Evolutionary conservation across 805 yeast genomes (phyloP), one percentile per base, ranked within the genome.

Genomic region (Hanseniaspora lindneri): DNA sequence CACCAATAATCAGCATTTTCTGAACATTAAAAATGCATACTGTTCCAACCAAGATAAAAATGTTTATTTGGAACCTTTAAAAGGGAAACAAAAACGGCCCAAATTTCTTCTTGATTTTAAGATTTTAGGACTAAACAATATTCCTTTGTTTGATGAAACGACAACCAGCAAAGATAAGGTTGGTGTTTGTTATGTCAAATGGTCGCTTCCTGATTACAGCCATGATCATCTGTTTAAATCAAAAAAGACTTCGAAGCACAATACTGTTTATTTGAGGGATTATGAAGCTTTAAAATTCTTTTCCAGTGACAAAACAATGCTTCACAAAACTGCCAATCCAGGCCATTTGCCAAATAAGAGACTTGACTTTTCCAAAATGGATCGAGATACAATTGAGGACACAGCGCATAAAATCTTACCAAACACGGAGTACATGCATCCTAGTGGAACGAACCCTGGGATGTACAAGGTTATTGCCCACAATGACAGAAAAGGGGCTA

Each of bases 111-210:
- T 85, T 35, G 61, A 69, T 19, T 64, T 85, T 25, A 62, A 71
- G 16, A 71, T 87, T 41, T 73, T 75, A 49, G 94, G 84, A 54
- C 66, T 89, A 41, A 72, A 80, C n/a, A 88, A 88, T 57, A 74
- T 89, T 25, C 97, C 97, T 1, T 39, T 46, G 24, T 39, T 39
- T 20, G 28, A 39, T 9, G 21, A 32, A 5, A 30, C 20, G 4
- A 14, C 36, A 2, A 21, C 16, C 16, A 21, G 17, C 3, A 29
- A 46, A 13, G 87, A 83, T 54, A 70, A 80, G 1, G 67, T 77
- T 2, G 94, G 94, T 0, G 60, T 67, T 32, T 77, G 89, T 55
- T 77, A 63, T 53, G 74, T 86, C 17, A 77, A 79, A 51, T 73
- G 88, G 73, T 69, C 67, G 39, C 66, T 83, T 9, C 69, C 71